Evolutionary conservation across 2,329 filamentous ascomycete species (phyloP).

Genomic region (Clarireedia homoeocarpa): DNA sequence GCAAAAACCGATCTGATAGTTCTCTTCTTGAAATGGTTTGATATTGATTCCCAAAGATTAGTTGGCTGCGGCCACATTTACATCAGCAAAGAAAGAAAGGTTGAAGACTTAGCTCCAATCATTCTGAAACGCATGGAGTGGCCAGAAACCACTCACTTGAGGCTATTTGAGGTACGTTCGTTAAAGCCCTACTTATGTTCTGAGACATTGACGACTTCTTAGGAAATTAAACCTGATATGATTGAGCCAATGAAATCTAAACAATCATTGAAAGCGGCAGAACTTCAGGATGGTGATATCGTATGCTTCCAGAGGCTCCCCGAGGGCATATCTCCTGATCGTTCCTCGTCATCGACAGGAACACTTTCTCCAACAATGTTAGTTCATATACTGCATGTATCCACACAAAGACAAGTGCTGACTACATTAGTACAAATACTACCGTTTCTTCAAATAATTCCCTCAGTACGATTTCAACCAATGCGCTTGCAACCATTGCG

Average conservation of each 20-base stretch:
- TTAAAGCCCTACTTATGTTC: neutral
- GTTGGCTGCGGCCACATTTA: slow-evolving; percentile 77
- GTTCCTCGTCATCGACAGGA: neutral
- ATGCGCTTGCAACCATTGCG: neutral
- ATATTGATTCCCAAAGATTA: slow-evolving; percentile 66
- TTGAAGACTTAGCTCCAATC: slow-evolving; percentile 70
- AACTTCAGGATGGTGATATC: slow-evolving; percentile 95
- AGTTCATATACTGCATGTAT: too few relatives aligned
- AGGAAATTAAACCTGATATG: slow-evolving; percentile 96
- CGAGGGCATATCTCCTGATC: slow-evolving; percentile 35
- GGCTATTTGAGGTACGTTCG: slow-evolving; percentile 64
- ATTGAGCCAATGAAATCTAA: slow-evolving; percentile 92
- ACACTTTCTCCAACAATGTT: too few relatives aligned
- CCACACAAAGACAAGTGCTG: neutral
- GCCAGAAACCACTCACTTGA: slow-evolving; percentile 63
- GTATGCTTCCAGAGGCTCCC: slow-evolving; percentile 76
- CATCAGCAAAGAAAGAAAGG: slow-evolving; percentile 78
- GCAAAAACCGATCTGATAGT: slow-evolving; percentile 59
- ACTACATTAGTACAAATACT: neutral
- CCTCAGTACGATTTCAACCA: neutral
- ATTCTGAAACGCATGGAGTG: slow-evolving; percentile 83
- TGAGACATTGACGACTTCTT: slow-evolving; percentile 16
- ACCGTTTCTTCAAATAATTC: neutral
- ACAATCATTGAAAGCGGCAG: slow-evolving; percentile 78
- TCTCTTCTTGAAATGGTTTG: slow-evolving; percentile 89